Percentiles rank a stretch among this genome's conserved stretches.
Conservation (phyloP, 805 yeast genomes). For the Scheffersomyces ergatensis region DNA sequence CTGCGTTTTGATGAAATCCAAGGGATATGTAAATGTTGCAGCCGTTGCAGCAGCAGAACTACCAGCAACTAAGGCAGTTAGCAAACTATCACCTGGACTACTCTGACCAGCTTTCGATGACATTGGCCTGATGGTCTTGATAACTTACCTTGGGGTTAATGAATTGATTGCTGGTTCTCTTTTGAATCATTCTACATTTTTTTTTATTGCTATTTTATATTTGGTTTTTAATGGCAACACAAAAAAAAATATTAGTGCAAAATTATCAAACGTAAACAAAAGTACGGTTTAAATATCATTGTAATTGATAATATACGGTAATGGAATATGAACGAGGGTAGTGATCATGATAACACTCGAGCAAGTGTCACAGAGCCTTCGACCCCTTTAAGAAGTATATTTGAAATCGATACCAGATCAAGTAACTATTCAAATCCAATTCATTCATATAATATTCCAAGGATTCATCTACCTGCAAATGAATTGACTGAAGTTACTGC, state of each 20-base stretch:
- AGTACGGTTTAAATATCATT: background rate
- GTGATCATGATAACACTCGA: background rate
- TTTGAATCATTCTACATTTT: too few species aligned
- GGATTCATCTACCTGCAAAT: slow-evolving; percentile 9
- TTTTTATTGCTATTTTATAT: too few species aligned
- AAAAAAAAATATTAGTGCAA: background rate
- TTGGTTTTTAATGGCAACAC: background rate
- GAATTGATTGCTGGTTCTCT: too few species aligned
- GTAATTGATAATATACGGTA: background rate
- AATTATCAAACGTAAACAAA: background rate
- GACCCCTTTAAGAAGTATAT: slow-evolving; percentile 11
- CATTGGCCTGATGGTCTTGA: too few species aligned
- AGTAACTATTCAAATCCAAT: background rate
- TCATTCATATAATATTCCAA: background rate
- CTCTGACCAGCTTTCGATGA: background rate
- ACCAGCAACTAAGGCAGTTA: slow-evolving; percentile 61
- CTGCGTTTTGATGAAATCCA: slow-evolving; percentile 67
- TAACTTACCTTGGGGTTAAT: too few species aligned
- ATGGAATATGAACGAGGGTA: background rate
- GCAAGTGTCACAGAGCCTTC: slow-evolving; percentile 15
- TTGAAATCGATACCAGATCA: background rate
- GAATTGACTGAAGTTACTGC: slow-evolving; percentile 7
- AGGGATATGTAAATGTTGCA: slow-evolving; percentile 65
- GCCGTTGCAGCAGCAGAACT: slow-evolving; percentile 62
- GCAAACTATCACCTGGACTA: slow-evolving; percentile 30